Evolutionary conservation across 345 rosid genomes (phyloP), one percentile per base, ranked within the genome.

Genomic region (Arabis alpina): DNA sequence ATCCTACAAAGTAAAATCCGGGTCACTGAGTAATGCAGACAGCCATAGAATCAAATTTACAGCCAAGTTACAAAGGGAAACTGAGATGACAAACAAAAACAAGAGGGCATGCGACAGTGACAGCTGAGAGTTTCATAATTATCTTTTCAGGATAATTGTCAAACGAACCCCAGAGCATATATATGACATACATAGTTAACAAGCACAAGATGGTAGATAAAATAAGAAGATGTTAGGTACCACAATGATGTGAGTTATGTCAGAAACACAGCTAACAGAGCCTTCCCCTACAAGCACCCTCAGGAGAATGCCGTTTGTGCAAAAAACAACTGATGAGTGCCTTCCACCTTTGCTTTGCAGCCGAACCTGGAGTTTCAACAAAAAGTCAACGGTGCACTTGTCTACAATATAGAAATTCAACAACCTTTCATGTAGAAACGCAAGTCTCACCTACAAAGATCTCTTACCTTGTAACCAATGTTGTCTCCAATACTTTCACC

Each of bases 201-300:
- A 43, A 25, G 55, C 56, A 49, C 28, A 50, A 4, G 40, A 65
- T 24, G 58, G 49, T 10, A 24, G 45, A 61, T 23, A 61, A 52
- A 10, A 44, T 28, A 62, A 49, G 61, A 50, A 57, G 12, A 61
- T 57, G 63, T 48, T 56, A 73, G 53, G 55, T 93, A 93, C 98
- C 97, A 91, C 92, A 84, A 93, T 84, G 75, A 93, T 87, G 85
- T 93, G 94, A 73, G 98, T 89, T 70, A 93, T 76, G 67, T 81
- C 87, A 67, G 86, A 85, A 74, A 85, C 64, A 68, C 69, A 80
- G 49, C 69, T 79, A 65, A 52, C 75, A 52, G 74, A 61, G 55
- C 90, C 90, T 72, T 67, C 70, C 15, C 90, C 82, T 66, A 91
- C 92, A 76, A 93, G 85, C 63, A 91, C 82, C 72, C 96, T 83